Base-by-base conservation (phyloP, 306 rosid genomes). In the Vachellia pachyceras region DNA sequence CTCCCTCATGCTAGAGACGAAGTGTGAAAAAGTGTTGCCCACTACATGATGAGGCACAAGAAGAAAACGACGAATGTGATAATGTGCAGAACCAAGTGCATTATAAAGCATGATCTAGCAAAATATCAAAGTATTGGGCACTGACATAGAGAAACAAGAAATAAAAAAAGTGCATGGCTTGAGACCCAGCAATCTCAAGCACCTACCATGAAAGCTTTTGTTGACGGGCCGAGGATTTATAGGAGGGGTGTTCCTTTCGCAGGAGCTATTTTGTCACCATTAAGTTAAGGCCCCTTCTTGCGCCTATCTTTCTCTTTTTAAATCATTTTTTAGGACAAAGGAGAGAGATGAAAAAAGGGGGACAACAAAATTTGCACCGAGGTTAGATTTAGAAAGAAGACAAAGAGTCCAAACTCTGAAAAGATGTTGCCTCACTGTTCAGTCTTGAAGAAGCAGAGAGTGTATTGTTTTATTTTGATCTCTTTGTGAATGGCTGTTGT, bases 381-480 rank as follows among this genome's bases (percentile, higher is more conserved):
- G 36, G 52, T 69, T n/a, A 4, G 54, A 37, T 22, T 42, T 42
- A 10, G 7, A 20, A 89, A 82, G 94, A 85, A 58, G 82, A 78
- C 86, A 85, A 29, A 71, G 84, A 78, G 87, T 84, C 82, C 92
- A 81, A 76, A 63, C 86, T 58, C 74, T 69, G 88, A 74, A 81
- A 78, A 69, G 69, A 83, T 76, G 73, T 69, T 67, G 41, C 64
- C 64, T 45, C 36, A 77, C 46, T 69, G 72, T 72, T 76, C 41
- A 23, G 66, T 37, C 76, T 72, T 79, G 47, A 65, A 73, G 47
- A 70, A 79, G 69, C 66, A 64, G 39, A 72, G 39, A 39, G 57
- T 44, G 69, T 42, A 39, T 66, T 79, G 77, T 25, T 82, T 22
- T 58, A 58, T 22, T 88, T 82, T 82, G 75, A 78, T 73, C 73